These are phyloP conservation scores for Wickerhamomyces queroliae DNA, from an alignment of 805 yeast species.

Conservation along the genomic window DNA sequence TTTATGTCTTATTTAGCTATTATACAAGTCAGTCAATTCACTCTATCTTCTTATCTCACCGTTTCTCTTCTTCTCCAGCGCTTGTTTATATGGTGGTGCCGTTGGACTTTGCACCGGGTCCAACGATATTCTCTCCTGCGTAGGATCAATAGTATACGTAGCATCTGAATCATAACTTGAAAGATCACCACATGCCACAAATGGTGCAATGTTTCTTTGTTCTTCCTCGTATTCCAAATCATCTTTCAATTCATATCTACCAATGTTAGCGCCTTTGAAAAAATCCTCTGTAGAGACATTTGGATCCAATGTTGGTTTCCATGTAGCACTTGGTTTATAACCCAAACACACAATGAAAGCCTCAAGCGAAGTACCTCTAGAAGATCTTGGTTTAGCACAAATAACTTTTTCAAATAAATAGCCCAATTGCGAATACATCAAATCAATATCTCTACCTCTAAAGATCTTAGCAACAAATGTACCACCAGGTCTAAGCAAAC, in stretches of 20 bases:
- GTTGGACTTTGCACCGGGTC: conserved; percentile 96
- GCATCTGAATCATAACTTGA: conserved; percentile 92
- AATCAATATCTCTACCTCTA: conserved; percentile 92
- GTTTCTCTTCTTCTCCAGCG: conserved; percentile 77
- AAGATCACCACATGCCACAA: conserved; percentile 92
- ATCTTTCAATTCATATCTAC: conserved; percentile 44
- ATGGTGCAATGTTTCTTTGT: conserved; percentile 79
- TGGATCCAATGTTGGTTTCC: conserved; percentile 65
- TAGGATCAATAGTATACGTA: conserved; percentile 51
- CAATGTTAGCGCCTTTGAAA: conserved; percentile 58
- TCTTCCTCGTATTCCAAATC: conserved; percentile 45
- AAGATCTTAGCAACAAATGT: conserved; percentile 94
- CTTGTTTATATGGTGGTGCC: conserved; percentile 94
- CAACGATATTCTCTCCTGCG: conserved; percentile 40
- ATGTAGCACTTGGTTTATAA: conserved; percentile 75
- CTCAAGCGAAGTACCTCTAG: conserved; percentile 91
- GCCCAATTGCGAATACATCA: conserved; percentile 89
- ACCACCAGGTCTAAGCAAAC: conserved; percentile 85
- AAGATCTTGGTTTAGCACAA: conserved; percentile 95
- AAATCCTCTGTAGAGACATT: conserved; percentile 73
- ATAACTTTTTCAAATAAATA: conserved; percentile 78
- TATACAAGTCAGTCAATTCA: neutral
- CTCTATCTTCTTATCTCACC: conserved; percentile 44
- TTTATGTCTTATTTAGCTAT: no score
- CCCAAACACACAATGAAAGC: conserved; percentile 91